Conservation (phyloP, 2,329 filamentous ascomycete genomes). For the Fusarium sp. region DNA sequence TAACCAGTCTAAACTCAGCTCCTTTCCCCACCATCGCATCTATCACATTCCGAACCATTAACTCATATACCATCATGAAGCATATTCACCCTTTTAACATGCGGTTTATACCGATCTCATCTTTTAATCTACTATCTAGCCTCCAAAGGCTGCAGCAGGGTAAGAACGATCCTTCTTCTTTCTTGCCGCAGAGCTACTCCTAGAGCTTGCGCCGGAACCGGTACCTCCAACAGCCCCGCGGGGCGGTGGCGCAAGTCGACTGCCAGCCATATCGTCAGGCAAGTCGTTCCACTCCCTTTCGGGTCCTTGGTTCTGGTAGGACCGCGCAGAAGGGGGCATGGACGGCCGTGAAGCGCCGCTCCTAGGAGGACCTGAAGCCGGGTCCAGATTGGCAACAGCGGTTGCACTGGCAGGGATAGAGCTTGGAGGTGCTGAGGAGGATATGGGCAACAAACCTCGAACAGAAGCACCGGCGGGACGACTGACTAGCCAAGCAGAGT, state of each 20-base stretch:
- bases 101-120: neutral
- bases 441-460: constrained; percentile 37
- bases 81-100: constrained; percentile 1
- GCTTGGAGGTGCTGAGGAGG: constrained; percentile 31
- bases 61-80: constrained; percentile 30
- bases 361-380: constrained; percentile 42
- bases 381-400: constrained; percentile 50
- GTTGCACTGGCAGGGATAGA: constrained; percentile 45
- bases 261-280: constrained; percentile 67
- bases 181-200: constrained; percentile 64
- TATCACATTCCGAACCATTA: constrained; percentile 10
- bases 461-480: constrained; percentile 54
- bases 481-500: constrained; percentile 70
- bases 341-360: constrained; percentile 40
- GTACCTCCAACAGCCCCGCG: constrained; percentile 48
- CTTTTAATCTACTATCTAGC: constrained; percentile 37
- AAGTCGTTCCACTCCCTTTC: constrained; percentile 75
- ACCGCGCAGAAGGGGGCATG: constrained; percentile 53
- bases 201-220: constrained; percentile 61
- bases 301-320: constrained; percentile 69
- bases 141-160: constrained; percentile 70
- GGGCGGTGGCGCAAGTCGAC: constrained; percentile 48
- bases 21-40: constrained; percentile 1
- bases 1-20: constrained; percentile 2
- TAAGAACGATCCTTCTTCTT: constrained; percentile 72